Base-by-base conservation (phyloP, 73 alveolate species). In the Uronychia setigera region DNA sequence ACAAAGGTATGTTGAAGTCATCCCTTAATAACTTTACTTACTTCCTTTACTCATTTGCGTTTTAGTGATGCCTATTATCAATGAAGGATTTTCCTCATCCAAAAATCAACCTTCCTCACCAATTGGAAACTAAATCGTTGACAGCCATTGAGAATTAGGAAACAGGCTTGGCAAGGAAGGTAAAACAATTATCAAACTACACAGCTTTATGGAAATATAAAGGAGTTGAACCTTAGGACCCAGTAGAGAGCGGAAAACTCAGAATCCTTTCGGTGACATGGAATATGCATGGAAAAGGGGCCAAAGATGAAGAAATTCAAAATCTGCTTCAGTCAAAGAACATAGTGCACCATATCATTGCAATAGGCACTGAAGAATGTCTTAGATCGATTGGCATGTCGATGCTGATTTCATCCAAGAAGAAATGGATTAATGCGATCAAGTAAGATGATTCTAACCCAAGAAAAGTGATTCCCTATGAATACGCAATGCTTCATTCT, bases 301-400 rank as follows among this genome's bases (percentile, higher is more conserved):
- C 96, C 0, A 58, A 31, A 0, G 59, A 33, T 0, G 84, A 80
- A 19, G 77, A 81, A 0, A 60, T 93, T 14, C 80, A 86, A 31
- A 77, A 88, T 1, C 93, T 94, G 1, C 81, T 94, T 0, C 74
- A 93, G 81, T 76, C 92, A 25, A 86, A 79, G 35, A 88, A 85
- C 1, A 76, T 92, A 5, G 46, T 67, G 30, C 98, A 96, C 92
- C 98, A 97, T 90, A 67, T 97, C 28, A 92, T 91, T 80, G 96
- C 93, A 14, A 88, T 97, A 26, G 96, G 96, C 31, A 93, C 99
- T 0, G 91, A 97, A 92, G 99, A 97, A 84, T 97, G 99, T 88
- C 76, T 92, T 57, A 92, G 98, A 76, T 87, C 99, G 13, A 97
- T 97, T 35, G 91, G 93, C 13, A 91, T 94, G 35, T 93, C 99